Evolutionary conservation across 2,329 filamentous ascomycete species (phyloP).

Genomic region (Cryphonectria nitschkei): DNA sequence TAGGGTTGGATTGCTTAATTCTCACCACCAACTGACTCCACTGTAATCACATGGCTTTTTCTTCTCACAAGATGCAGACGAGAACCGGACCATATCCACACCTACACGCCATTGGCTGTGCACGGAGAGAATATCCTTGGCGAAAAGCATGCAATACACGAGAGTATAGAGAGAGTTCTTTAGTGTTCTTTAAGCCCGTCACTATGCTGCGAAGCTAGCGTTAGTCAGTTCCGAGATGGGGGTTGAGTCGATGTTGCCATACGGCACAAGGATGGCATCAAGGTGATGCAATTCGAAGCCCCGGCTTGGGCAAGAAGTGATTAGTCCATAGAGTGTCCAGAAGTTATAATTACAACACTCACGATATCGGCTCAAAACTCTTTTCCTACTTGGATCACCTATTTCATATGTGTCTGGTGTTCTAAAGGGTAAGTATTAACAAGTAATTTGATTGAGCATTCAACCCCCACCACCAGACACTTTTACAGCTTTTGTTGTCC

Average conservation of each 20-base stretch:
- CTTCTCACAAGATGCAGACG: no score
- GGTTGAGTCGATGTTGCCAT: conserved; percentile 3
- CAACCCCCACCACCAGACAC: neutral
- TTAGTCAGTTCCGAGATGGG: neutral
- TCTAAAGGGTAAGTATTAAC: neutral
- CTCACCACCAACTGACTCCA: no score
- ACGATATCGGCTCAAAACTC: neutral
- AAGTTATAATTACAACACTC: neutral
- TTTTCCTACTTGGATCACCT: neutral
- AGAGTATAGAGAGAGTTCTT: neutral
- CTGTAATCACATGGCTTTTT: no score
- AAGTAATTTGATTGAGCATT: neutral
- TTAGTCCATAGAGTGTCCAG: neutral
- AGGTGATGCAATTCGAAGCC: neutral
- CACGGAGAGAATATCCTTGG: neutral
- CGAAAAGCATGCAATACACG: neutral
- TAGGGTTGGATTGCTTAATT: no score
- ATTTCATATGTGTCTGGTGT: neutral
- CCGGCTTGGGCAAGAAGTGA: neutral
- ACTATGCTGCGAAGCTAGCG: neutral
- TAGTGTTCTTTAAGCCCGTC: neutral
- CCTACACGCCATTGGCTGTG: no score
- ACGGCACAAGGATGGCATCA: conserved; percentile 6
- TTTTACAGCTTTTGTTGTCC: neutral
- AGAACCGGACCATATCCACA: no score